These are phyloP conservation scores for Solanum arcanum DNA, from an alignment of 257 asterid genomes.

Conservation along the genomic window DNA sequence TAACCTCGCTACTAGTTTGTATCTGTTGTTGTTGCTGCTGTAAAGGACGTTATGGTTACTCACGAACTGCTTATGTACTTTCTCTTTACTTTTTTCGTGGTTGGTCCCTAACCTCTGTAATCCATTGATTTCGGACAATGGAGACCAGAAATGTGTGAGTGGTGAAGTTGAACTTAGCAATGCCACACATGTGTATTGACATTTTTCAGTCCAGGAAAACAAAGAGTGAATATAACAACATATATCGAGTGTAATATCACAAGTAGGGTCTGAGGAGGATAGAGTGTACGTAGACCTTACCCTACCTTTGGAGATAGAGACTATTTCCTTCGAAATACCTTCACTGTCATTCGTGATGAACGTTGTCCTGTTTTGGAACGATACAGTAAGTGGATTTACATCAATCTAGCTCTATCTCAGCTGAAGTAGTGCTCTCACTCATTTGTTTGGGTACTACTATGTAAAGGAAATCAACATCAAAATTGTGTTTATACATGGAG, in stretches of 20 bases:
- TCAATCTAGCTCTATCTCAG: slow-evolving; percentile 54
- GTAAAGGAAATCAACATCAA: background rate
- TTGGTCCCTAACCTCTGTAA: slow-evolving; percentile 63
- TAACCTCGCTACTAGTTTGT: slow-evolving; percentile 41
- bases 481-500: background rate
- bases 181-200: slow-evolving; percentile 44
- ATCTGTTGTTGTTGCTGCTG: slow-evolving; percentile 36
- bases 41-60: slow-evolving; percentile 45
- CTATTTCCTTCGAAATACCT: slow-evolving; percentile 49
- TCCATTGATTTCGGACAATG: slow-evolving; percentile 57
- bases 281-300: background rate
- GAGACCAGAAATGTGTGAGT: slow-evolving; percentile 48
- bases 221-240: background rate
- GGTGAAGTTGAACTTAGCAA: slow-evolving; percentile 63
- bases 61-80: slow-evolving; percentile 51
- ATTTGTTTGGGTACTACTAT: slow-evolving; percentile 63
- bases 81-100: slow-evolving; percentile 42
- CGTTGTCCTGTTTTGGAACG: slow-evolving; percentile 50
- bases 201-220: background rate
- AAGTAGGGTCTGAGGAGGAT: background rate
- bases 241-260: background rate
- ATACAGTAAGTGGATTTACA: slow-evolving; percentile 53
- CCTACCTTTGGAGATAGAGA: background rate
- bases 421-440: slow-evolving; percentile 70
- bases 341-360: slow-evolving; percentile 30